phyloP scores from a whole-genome alignment of 208 protist species.

The Trypanosoma scelopori region DNA sequence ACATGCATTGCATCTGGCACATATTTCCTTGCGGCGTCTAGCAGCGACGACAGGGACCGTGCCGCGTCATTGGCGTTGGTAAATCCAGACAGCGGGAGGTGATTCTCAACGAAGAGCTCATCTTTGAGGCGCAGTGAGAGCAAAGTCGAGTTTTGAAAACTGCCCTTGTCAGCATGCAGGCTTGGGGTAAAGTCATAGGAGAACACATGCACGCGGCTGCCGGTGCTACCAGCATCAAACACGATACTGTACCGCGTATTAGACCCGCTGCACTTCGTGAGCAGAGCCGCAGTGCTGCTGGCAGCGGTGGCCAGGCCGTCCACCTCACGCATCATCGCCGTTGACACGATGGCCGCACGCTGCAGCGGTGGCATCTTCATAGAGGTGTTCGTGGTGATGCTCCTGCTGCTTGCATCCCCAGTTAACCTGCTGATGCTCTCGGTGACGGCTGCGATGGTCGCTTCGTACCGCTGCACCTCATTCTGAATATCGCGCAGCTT shows the following conservation, averaged over 20 bases:
- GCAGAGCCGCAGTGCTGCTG: background rate
- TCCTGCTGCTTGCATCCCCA: too few species aligned
- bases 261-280: background rate
- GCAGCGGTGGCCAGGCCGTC: background rate
- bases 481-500: background rate
- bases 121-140: constrained; percentile 36
- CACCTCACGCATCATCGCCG: background rate
- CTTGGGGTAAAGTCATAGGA: constrained; percentile 33
- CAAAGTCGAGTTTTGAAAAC: background rate
- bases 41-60: constrained; percentile 36
- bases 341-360: background rate
- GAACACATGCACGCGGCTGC: constrained; percentile 85
- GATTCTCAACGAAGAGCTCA: constrained; percentile 56
- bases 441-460: constrained; percentile 1
- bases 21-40: constrained; percentile 33
- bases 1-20: constrained; percentile 38
- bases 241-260: constrained; percentile 59
- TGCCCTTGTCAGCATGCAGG: constrained; percentile 10
- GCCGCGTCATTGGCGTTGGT: constrained; percentile 28
- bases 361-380: too few species aligned
- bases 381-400: too few species aligned
- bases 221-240: constrained; percentile 88
- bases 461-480: background rate
- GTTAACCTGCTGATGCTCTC: background rate
- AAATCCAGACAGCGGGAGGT: constrained; percentile 41